Conservation (phyloP, 2,329 filamentous ascomycete genomes). For the Trichoderma sp. region DNA sequence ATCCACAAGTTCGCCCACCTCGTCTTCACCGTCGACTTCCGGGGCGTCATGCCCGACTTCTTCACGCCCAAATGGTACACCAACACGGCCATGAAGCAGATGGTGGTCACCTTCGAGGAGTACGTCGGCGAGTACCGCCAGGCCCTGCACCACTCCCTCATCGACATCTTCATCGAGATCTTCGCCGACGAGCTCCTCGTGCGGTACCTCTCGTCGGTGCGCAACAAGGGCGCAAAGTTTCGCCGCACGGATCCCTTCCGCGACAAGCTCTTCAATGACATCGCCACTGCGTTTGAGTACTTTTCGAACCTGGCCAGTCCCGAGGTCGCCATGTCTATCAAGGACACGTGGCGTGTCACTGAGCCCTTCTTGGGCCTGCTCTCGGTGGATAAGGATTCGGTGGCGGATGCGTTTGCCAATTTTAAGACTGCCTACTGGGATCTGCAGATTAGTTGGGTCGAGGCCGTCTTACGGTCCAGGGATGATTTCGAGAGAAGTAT, state of each 20-base stretch:
- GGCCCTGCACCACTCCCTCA: conserved; percentile 81
- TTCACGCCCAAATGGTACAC: conserved; percentile 91
- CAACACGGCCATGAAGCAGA: conserved; percentile 84
- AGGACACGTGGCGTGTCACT: conserved; percentile 89
- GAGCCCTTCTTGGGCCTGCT: conserved; percentile 80
- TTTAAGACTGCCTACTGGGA: conserved; percentile 94
- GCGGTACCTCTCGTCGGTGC: conserved; percentile 78
- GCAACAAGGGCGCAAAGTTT: conserved; percentile 90
- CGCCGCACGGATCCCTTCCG: conserved; percentile 82
- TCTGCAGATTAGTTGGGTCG: conserved; percentile 91
- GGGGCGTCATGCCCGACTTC: conserved; percentile 78
- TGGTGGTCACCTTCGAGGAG: conserved; percentile 92
- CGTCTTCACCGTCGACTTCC: conserved; percentile 90
- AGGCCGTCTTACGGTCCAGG: conserved; percentile 79
- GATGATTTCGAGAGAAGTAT: conserved; percentile 94
- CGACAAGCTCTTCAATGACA: conserved; percentile 91
- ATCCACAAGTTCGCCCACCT: conserved; percentile 83
- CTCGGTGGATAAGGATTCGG: conserved; percentile 69
- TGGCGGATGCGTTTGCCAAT: conserved; percentile 75
- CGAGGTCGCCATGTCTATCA: conserved; percentile 73
- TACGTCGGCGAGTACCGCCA: conserved; percentile 86
- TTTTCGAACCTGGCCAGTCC: conserved; percentile 72
- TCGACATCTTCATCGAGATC: conserved; percentile 91
- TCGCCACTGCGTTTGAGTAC: conserved; percentile 86
- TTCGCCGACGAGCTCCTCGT: conserved; percentile 88